Evolutionary conservation across 768 basidiomycete species (phyloP).

Genomic region (Cystobasidium tubakii): DNA sequence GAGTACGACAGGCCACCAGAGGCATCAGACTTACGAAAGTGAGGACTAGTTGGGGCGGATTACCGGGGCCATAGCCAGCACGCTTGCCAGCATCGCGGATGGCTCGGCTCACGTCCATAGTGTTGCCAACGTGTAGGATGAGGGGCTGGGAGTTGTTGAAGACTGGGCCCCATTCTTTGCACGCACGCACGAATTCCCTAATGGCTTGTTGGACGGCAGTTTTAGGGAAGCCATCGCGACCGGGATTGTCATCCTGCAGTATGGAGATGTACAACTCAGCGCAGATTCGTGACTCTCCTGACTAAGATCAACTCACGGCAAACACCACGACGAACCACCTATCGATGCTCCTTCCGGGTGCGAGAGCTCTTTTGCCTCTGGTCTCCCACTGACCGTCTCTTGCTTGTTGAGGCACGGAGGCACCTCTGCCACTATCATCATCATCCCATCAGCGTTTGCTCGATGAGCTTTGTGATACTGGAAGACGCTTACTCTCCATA

Average conservation of each 20-base stretch:
- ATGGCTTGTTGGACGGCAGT: slow-evolving; percentile 2
- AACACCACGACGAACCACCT: slow-evolving; percentile 32
- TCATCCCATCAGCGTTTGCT: not conserved
- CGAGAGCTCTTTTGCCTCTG: not conserved
- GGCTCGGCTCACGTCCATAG: not conserved
- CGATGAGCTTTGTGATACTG: not conserved
- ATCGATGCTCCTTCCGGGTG: not conserved
- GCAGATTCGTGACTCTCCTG: not conserved
- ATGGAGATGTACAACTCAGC: not conserved
- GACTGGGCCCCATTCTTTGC: not conserved
- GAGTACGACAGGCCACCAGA: too few species aligned
- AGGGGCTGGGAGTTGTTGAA: slow-evolving; percentile 7
- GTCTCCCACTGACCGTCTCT: slow-evolving; percentile 25
- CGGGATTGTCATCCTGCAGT: not conserved
- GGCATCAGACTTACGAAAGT: slow-evolving; percentile 24
- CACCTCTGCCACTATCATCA: not conserved
- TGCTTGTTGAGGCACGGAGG: not conserved
- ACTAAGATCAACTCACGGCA: not conserved
- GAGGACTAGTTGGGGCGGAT: slow-evolving; percentile 16
- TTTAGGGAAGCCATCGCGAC: not conserved
- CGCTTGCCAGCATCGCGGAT: slow-evolving; percentile 20
- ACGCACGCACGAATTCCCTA: slow-evolving; percentile 2
- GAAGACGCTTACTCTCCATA: not conserved
- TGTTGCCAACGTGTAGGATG: slow-evolving; percentile 14
- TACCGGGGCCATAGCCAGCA: not conserved